phyloP scores from a whole-genome alignment of 768 basidiomycete species.

The Chalciporus piperatus region DNA sequence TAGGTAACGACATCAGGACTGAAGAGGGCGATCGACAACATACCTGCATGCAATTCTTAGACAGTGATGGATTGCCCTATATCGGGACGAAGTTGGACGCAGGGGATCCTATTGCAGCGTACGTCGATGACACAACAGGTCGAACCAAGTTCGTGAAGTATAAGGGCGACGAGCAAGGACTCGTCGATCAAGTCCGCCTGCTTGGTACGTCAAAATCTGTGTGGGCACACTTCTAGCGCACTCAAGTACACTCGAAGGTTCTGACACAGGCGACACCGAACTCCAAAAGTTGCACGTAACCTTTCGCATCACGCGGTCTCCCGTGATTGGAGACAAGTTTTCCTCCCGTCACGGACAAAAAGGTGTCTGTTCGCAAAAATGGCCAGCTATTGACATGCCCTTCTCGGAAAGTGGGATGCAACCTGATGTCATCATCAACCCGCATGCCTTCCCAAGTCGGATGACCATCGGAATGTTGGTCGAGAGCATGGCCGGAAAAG shows the following conservation, averaged over 20 bases:
- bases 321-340: slow-evolving; percentile 99
- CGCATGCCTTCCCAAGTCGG: slow-evolving; percentile 97
- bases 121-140: slow-evolving; percentile 81
- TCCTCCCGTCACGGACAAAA: slow-evolving; percentile 99
- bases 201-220: slow-evolving; percentile 53
- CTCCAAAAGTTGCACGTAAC: slow-evolving; percentile 93
- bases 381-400: slow-evolving; percentile 98
- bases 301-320: slow-evolving; percentile 87
- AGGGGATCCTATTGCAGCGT: slow-evolving; percentile 83
- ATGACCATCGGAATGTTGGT: slow-evolving; percentile 99
- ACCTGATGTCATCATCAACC: slow-evolving; percentile 99
- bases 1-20: slow-evolving; percentile 70
- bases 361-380: slow-evolving; percentile 99
- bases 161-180: slow-evolving; percentile 91
- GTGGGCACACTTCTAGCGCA: not conserved
- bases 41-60: slow-evolving; percentile 53
- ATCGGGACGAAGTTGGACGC: slow-evolving; percentile 66
- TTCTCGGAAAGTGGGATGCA: slow-evolving; percentile 99
- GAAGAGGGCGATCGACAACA: slow-evolving; percentile 48
- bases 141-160: slow-evolving; percentile 88
- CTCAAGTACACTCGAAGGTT: slow-evolving; percentile 46
- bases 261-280: slow-evolving; percentile 83
- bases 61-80: slow-evolving; percentile 80
- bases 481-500: slow-evolving; percentile 99
- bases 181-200: slow-evolving; percentile 87